Evolutionary conservation across 176 grass and related monocot genomes (phyloP).

Genomic region (Zoysia pacifica): DNA sequence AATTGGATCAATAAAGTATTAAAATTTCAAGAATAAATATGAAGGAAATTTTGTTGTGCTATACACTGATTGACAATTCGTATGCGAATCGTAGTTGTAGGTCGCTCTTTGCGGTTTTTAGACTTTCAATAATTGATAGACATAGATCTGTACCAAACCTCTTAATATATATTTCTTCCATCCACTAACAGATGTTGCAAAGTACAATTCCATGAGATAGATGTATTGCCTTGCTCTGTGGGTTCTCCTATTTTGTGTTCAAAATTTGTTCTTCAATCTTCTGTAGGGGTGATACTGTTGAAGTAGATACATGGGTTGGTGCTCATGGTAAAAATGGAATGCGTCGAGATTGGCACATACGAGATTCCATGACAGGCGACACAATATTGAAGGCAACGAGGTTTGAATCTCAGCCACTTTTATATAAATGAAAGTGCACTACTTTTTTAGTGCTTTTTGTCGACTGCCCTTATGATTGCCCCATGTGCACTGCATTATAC

Average conservation of each 20-base stretch:
- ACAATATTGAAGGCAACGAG: conserved; percentile 89
- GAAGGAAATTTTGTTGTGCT: conserved; percentile 1
- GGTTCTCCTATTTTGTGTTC: conserved; percentile 5
- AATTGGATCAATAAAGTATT: conserved; percentile 35
- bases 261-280: conserved; percentile 33
- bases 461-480: neutral
- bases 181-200: conserved; percentile 5
- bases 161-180: conserved; percentile 16
- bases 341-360: conserved; percentile 92
- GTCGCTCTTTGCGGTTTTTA: conserved; percentile 29
- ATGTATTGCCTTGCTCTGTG: neutral
- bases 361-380: conserved; percentile 66
- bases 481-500: neutral
- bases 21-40: conserved; percentile 44
- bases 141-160: neutral
- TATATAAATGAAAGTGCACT: neutral
- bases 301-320: conserved; percentile 92
- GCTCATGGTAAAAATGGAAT: conserved; percentile 93
- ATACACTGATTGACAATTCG: conserved; percentile 7
- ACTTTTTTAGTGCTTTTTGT: neutral
- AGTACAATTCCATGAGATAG: neutral
- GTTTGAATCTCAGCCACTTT: conserved; percentile 38
- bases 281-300: conserved; percentile 86
- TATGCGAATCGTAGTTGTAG: conserved; percentile 27
- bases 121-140: conserved; percentile 6